phyloP scores from a whole-genome alignment of 352 stramenopile genomes.

The Phytophthora ohioensis region DNA sequence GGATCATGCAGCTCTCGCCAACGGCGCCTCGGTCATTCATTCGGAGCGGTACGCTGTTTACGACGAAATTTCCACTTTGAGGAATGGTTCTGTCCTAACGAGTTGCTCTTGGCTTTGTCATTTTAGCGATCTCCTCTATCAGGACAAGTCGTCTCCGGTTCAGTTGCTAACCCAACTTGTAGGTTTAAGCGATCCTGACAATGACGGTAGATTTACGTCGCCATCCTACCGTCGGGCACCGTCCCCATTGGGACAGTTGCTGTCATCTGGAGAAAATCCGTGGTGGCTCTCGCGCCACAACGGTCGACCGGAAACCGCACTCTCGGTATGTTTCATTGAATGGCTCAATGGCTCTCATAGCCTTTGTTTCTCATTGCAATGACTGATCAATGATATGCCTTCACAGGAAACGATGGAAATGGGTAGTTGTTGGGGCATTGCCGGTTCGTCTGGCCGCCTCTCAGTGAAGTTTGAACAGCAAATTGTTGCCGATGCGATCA shows the following conservation, averaged over 20 bases:
- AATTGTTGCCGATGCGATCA: slow-evolving; percentile 73
- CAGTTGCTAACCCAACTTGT: slow-evolving; percentile 43
- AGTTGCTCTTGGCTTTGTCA: not conserved
- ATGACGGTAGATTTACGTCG: slow-evolving; percentile 65
- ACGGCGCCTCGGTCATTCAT: slow-evolving; percentile 69
- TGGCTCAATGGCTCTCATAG: not conserved
- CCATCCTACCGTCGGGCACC: slow-evolving; percentile 53
- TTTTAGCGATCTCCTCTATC: slow-evolving; percentile 66
- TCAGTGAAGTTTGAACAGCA: slow-evolving; percentile 77
- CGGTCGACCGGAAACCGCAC: slow-evolving; percentile 72
- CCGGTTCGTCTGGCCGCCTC: slow-evolving; percentile 62
- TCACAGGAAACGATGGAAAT: slow-evolving; percentile 85
- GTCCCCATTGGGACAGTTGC: slow-evolving; percentile 43
- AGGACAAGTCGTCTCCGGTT: slow-evolving; percentile 41
- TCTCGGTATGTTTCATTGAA: slow-evolving; percentile 61
- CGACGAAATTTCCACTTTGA: not conserved
- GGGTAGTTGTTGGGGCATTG: slow-evolving; percentile 84
- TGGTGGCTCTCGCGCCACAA: slow-evolving; percentile 87
- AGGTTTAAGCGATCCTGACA: slow-evolving; percentile 26
- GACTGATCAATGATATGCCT: slow-evolving; percentile 4
- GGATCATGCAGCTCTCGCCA: slow-evolving; percentile 73
- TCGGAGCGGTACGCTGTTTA: slow-evolving; percentile 52
- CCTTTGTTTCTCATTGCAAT: slow-evolving; percentile 4
- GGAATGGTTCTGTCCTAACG: not conserved
- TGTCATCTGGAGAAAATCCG: slow-evolving; percentile 62